These are phyloP conservation scores for Tylopilus vinaceipallidus DNA, from an alignment of 768 basidiomycete species.

Conservation along the genomic window DNA sequence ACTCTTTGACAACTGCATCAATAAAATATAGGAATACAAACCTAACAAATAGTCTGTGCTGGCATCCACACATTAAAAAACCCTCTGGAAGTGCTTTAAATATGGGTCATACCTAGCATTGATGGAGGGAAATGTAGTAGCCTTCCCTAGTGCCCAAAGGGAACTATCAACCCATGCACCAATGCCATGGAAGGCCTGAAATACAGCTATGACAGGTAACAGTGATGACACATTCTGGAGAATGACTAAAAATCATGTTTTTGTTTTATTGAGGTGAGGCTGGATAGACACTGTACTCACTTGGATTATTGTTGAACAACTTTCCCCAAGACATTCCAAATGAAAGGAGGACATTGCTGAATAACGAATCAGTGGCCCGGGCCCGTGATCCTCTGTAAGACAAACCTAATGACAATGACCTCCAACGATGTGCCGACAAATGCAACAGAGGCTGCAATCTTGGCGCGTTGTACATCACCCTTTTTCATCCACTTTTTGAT, in stretches of 20 bases:
- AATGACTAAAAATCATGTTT: constrained; percentile 31
- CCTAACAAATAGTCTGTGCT: constrained; percentile 31
- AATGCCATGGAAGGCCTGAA: constrained; percentile 22
- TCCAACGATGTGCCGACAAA: constrained; percentile 17
- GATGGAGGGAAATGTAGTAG: constrained; percentile 20
- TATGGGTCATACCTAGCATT: constrained; percentile 17
- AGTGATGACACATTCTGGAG: constrained; percentile 47
- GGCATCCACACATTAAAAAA: not conserved
- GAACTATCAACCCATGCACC: constrained; percentile 20
- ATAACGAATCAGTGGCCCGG: not conserved
- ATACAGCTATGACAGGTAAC: constrained; percentile 42
- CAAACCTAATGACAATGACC: constrained; percentile 11
- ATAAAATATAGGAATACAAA: constrained; percentile 15
- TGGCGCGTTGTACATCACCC: constrained; percentile 17
- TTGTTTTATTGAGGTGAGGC: not conserved
- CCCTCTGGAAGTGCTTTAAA: not conserved
- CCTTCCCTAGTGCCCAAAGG: constrained; percentile 21
- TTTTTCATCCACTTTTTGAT: constrained; percentile 22
- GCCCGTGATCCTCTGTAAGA: not conserved
- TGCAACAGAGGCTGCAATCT: constrained; percentile 17
- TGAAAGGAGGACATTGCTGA: constrained; percentile 41
- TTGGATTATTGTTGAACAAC: constrained; percentile 57
- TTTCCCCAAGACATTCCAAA: constrained; percentile 51
- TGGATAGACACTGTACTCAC: constrained; percentile 18
- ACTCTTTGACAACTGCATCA: not conserved